phyloP scores from a whole-genome alignment of 768 basidiomycete species.

The Mycena venus region DNA sequence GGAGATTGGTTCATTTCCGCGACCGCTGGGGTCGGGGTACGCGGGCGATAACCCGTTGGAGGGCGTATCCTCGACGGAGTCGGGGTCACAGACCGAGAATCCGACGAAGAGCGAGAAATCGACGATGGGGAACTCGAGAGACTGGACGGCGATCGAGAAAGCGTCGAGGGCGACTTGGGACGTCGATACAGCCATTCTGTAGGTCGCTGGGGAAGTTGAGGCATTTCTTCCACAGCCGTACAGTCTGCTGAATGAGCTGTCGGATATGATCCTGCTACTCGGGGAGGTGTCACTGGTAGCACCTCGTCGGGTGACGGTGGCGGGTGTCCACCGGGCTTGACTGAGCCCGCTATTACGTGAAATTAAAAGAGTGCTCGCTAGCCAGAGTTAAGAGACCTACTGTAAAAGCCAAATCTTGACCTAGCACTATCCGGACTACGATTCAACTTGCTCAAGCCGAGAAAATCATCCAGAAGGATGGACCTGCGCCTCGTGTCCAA shows the following conservation, averaged over 20 bases:
- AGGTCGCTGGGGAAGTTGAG: constrained; percentile 39
- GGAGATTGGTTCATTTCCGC: constrained; percentile 35
- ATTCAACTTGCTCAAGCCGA: constrained; percentile 26
- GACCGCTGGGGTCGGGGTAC: constrained; percentile 32
- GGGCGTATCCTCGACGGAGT: constrained; percentile 43
- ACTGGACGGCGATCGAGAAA: constrained; percentile 36
- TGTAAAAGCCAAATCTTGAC: constrained; percentile 27
- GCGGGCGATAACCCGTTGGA: constrained; percentile 45
- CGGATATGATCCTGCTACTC: constrained; percentile 25
- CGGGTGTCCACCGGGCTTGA: constrained; percentile 20
- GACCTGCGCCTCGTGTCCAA: constrained; percentile 32
- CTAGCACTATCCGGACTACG: constrained; percentile 22
- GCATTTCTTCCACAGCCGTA: constrained; percentile 38
- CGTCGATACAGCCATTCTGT: constrained; percentile 65
- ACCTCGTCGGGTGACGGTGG: constrained; percentile 30
- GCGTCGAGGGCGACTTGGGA: constrained; percentile 49
- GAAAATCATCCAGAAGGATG: constrained; percentile 36
- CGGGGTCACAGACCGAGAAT: constrained; percentile 39
- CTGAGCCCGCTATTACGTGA: constrained; percentile 11
- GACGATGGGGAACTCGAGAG: constrained; percentile 32
- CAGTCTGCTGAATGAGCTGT: constrained; percentile 23
- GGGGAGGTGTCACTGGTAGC: constrained; percentile 29
- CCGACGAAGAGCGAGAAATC: constrained; percentile 31
- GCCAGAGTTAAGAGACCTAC: constrained; percentile 23
- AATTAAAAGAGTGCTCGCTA: constrained; percentile 13